Evolutionary conservation across 257 asterid species (phyloP).

Genomic region (Lantana camara): DNA sequence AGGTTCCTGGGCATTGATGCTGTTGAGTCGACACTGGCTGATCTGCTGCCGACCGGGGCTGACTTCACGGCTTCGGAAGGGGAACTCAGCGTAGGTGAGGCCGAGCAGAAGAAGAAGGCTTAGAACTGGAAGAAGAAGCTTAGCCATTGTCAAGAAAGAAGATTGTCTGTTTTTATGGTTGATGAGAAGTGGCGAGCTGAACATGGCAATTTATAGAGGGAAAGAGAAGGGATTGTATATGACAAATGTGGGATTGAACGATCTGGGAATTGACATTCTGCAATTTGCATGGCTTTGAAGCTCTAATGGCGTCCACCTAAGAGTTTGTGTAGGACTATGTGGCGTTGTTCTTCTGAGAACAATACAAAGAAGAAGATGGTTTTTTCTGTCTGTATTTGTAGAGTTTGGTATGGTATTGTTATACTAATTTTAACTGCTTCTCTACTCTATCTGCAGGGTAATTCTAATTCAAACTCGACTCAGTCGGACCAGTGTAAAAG

Average conservation of each 20-base stretch:
- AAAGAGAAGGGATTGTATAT: not conserved
- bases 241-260: slow-evolving; percentile 33
- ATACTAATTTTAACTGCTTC: too few species aligned
- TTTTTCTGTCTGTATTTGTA: not conserved
- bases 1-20: slow-evolving; percentile 48
- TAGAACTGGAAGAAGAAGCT: slow-evolving; percentile 28
- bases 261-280: slow-evolving; percentile 38
- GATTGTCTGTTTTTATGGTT: not conserved
- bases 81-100: slow-evolving; percentile 1
- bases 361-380: not conserved
- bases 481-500: too few species aligned
- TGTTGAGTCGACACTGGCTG: slow-evolving; percentile 44
- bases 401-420: not conserved
- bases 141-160: not conserved
- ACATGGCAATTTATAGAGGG: slow-evolving; percentile 35
- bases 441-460: too few species aligned
- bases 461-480: too few species aligned
- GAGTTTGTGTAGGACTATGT: slow-evolving; percentile 19
- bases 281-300: slow-evolving; percentile 44
- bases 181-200: slow-evolving; percentile 39
- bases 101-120: slow-evolving; percentile 30
- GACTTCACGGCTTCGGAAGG: too few species aligned
- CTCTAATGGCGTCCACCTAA: slow-evolving; percentile 45
- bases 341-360: slow-evolving; percentile 18
- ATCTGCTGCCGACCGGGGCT: slow-evolving; percentile 4